Evolutionary conservation across 371 early-diverging fungal species (phyloP).

Genomic region (Mucor circinelloides): DNA sequence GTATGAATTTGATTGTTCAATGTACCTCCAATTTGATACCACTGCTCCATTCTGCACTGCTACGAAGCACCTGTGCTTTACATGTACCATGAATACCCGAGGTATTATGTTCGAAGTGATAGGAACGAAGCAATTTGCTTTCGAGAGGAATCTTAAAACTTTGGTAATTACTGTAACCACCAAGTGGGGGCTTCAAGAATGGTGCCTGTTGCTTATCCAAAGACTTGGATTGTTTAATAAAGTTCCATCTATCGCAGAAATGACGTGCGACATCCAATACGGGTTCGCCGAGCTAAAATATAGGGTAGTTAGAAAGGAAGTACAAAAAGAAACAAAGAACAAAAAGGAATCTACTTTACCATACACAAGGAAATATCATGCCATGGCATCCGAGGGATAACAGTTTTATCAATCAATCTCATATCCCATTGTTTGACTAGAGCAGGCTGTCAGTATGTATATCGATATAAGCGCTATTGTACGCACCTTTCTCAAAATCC

Average conservation of each 20-base stretch:
- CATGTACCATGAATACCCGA: slow-evolving; percentile 50
- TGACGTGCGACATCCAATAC: slow-evolving; percentile 88
- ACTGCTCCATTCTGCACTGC: slow-evolving; percentile 70
- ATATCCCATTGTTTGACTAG: slow-evolving; percentile 62
- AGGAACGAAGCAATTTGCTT: slow-evolving; percentile 17
- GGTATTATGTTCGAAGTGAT: slow-evolving; percentile 36
- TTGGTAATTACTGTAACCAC: slow-evolving; percentile 42
- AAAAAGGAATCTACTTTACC: slow-evolving; percentile 30
- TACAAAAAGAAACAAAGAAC: background rate
- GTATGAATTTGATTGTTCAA: background rate
- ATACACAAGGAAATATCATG: slow-evolving; percentile 87
- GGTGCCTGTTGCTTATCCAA: slow-evolving; percentile 39
- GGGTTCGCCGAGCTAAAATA: slow-evolving; percentile 60
- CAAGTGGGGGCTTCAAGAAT: slow-evolving; percentile 49
- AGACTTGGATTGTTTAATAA: slow-evolving; percentile 64
- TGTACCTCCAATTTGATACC: slow-evolving; percentile 59
- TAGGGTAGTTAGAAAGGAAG: background rate
- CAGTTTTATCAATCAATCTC: slow-evolving; percentile 63
- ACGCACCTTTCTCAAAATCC: slow-evolving; percentile 78
- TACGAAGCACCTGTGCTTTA: slow-evolving; percentile 72
- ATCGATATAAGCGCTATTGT: background rate
- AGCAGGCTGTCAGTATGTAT: background rate
- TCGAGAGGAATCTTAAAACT: slow-evolving; percentile 32
- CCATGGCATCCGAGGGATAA: slow-evolving; percentile 93
- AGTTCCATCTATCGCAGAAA: slow-evolving; percentile 94